Evolutionary conservation across 805 yeast genomes (phyloP).

Genomic region (Candida hungchunana): DNA sequence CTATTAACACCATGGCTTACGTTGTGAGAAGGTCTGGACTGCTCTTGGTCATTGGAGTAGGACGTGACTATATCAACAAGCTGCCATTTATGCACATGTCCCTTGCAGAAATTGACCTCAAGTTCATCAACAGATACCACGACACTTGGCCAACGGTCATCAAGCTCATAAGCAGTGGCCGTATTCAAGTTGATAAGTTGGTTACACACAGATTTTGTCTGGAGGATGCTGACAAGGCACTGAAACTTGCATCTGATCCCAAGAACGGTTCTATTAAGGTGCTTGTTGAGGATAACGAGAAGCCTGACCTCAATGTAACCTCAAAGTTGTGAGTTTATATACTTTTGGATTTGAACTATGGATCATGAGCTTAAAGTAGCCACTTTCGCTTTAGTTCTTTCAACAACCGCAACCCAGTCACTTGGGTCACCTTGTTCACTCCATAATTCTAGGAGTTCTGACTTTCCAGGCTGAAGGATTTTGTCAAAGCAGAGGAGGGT

Average conservation of each 20-base stretch:
- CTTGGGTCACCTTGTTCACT: too few relatives aligned
- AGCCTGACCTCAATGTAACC: slow-evolving; percentile 5
- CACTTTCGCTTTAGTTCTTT: too few relatives aligned
- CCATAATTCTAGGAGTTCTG: too few relatives aligned
- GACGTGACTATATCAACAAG: slow-evolving; percentile 39
- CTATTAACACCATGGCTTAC: slow-evolving; percentile 43
- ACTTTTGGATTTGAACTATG: too few relatives aligned
- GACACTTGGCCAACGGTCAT: slow-evolving; percentile 57
- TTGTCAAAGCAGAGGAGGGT: too few relatives aligned
- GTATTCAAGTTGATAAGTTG: slow-evolving; percentile 40
- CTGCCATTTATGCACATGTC: slow-evolving; percentile 54
- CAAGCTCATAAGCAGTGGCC: slow-evolving; percentile 40
- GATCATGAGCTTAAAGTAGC: too few relatives aligned
- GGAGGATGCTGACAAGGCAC: slow-evolving; percentile 46
- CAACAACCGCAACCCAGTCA: too few relatives aligned
- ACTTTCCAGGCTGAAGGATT: too few relatives aligned
- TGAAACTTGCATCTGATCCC: slow-evolving; percentile 32
- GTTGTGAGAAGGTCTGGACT: slow-evolving; percentile 44
- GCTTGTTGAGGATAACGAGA: slow-evolving; percentile 35
- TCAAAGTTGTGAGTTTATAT: slow-evolving; percentile 11
- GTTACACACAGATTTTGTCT: slow-evolving; percentile 46
- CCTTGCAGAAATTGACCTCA: slow-evolving; percentile 47
- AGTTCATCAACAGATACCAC: slow-evolving; percentile 49
- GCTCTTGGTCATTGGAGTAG: slow-evolving; percentile 49
- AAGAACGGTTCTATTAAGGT: slow-evolving; percentile 44